phyloP scores from a whole-genome alignment of 1,139 yeast genomes.

The Candida mesenterica region DNA sequence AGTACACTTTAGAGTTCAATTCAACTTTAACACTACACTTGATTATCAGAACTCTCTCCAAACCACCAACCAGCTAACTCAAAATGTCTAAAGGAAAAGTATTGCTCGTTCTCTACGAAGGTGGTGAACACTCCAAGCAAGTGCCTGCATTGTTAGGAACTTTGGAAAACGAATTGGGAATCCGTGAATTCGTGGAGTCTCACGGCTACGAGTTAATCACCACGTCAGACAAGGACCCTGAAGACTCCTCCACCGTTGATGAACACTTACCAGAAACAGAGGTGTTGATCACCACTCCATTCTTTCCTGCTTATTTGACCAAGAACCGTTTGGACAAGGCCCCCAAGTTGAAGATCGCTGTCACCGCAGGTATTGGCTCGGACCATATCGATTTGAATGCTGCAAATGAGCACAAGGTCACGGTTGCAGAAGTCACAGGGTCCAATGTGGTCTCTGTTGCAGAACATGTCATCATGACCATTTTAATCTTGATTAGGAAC shows the following conservation, averaged over 20 bases:
- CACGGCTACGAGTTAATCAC: slow-evolving; percentile 69
- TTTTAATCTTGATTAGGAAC: slow-evolving; percentile 69
- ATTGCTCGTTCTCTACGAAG: slow-evolving; percentile 56
- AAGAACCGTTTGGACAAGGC: slow-evolving; percentile 67
- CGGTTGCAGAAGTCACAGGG: slow-evolving; percentile 80
- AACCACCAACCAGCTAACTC: too few relatives aligned
- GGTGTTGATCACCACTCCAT: slow-evolving; percentile 77
- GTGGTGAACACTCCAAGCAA: slow-evolving; percentile 56
- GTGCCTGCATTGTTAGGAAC: slow-evolving; percentile 66
- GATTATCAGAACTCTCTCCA: too few relatives aligned
- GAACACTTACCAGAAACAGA: slow-evolving; percentile 69
- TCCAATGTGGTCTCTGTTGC: slow-evolving; percentile 80
- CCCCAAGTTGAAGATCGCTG: slow-evolving; percentile 66
- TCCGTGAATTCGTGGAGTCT: slow-evolving; percentile 60
- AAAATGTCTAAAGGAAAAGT: slow-evolving; percentile 37
- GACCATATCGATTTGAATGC: slow-evolving; percentile 78
- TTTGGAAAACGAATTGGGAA: slow-evolving; percentile 74
- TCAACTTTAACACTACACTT: too few relatives aligned
- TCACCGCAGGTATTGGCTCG: slow-evolving; percentile 85
- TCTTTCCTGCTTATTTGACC: slow-evolving; percentile 78
- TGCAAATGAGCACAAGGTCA: slow-evolving; percentile 61
- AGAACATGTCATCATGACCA: slow-evolving; percentile 77
- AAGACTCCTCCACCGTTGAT: slow-evolving; percentile 54
- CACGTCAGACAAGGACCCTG: slow-evolving; percentile 72
- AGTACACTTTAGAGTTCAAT: too few relatives aligned